phyloP scores from a whole-genome alignment of 176 grass and related monocot species.

The Secale cereale region DNA sequence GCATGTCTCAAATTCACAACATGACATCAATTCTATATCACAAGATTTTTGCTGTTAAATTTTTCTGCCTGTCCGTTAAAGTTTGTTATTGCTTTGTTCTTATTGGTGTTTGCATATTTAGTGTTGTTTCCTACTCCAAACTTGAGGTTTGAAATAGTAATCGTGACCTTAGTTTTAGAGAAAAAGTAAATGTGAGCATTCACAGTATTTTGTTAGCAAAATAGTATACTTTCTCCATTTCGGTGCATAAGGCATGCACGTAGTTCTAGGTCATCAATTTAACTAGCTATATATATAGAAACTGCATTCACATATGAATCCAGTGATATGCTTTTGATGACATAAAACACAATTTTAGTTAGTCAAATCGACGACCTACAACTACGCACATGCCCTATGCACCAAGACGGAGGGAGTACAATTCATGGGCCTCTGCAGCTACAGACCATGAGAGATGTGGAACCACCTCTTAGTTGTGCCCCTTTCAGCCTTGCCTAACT shows the following conservation, averaged over 20 bases:
- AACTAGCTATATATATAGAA: too few species aligned
- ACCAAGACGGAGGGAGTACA: too few species aligned
- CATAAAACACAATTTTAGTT: too few species aligned
- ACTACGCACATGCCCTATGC: too few species aligned
- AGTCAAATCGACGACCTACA: too few species aligned
- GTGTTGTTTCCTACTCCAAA: neutral
- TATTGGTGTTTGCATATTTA: slow-evolving; percentile 2
- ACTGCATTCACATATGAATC: too few species aligned
- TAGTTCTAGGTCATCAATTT: too few species aligned
- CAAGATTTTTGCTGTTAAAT: neutral
- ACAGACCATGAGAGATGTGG: neutral
- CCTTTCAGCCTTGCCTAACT: neutral
- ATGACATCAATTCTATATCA: neutral
- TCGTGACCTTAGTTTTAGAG: neutral
- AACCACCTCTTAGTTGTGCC: neutral
- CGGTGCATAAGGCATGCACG: too few species aligned
- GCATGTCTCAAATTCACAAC: neutral
- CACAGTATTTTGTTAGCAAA: neutral
- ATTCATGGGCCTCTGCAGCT: neutral
- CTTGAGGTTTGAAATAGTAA: neutral
- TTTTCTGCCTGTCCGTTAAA: neutral
- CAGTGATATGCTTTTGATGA: too few species aligned
- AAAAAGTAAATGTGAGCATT: neutral
- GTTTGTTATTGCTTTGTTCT: slow-evolving; percentile 7
- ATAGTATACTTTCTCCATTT: neutral